phyloP scores from a whole-genome alignment of 805 yeast species.

The Candida andamanensis region DNA sequence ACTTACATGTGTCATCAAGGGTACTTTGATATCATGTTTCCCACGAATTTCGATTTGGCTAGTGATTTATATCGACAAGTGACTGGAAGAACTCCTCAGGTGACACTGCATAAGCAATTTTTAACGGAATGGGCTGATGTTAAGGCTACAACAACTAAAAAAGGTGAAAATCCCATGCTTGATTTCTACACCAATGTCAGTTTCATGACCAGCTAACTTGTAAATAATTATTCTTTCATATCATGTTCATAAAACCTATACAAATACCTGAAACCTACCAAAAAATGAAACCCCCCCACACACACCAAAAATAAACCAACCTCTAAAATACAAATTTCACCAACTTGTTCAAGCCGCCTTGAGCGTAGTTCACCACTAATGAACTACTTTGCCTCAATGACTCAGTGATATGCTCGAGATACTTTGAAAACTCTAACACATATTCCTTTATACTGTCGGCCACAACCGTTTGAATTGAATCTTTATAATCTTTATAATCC shows the following conservation, averaged over 20 bases:
- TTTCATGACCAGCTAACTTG: constrained; percentile 35
- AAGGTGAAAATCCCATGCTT: constrained; percentile 82
- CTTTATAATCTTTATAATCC: no score
- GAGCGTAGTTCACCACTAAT: constrained; percentile 15
- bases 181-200: constrained; percentile 73
- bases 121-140: constrained; percentile 66
- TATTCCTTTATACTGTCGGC: background rate
- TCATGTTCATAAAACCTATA: background rate
- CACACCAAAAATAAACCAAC: background rate
- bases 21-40: constrained; percentile 79
- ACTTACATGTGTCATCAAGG: constrained; percentile 85
- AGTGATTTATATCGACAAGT: constrained; percentile 59
- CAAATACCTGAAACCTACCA: background rate
- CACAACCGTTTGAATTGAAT: background rate
- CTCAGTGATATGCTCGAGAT: background rate
- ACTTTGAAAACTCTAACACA: constrained; percentile 3
- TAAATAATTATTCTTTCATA: background rate
- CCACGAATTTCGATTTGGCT: constrained; percentile 67
- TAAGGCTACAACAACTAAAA: constrained; percentile 60
- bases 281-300: background rate
- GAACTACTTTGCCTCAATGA: constrained; percentile 11
- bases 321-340: constrained; percentile 3
- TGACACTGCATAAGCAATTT: constrained; percentile 59
- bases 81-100: constrained; percentile 53
- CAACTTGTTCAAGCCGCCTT: constrained; percentile 22